These are phyloP conservation scores for Nigrospora sphaerica DNA, from an alignment of 2,329 filamentous ascomycete genomes.

Conservation along the genomic window DNA sequence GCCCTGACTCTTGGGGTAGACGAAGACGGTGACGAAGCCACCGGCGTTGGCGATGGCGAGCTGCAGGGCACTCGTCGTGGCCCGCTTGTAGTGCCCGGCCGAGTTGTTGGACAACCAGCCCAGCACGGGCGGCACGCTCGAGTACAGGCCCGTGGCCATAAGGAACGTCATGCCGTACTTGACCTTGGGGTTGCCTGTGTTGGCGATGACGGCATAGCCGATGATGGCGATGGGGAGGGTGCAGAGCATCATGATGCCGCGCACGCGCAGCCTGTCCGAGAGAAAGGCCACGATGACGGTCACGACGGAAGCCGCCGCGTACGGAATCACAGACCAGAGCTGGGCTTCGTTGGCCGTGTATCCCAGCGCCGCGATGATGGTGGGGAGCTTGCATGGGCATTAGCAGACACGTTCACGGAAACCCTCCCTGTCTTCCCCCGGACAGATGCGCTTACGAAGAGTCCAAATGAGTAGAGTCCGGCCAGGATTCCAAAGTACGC, in stretches of 20 bases:
- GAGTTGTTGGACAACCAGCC: slow-evolving; percentile 64
- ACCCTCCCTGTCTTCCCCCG: too few relatives aligned
- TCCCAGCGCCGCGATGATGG: slow-evolving; percentile 54
- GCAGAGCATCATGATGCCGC: slow-evolving; percentile 55
- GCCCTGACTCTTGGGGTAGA: slow-evolving; percentile 49
- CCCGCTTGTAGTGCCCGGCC: slow-evolving; percentile 63
- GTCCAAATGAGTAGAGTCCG: slow-evolving; percentile 55
- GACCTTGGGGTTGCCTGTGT: slow-evolving; percentile 39
- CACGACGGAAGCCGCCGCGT: slow-evolving; percentile 50
- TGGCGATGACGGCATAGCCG: slow-evolving; percentile 38
- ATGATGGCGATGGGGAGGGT: slow-evolving; percentile 57
- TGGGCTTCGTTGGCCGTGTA: slow-evolving; percentile 50
- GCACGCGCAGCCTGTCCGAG: slow-evolving; percentile 52
- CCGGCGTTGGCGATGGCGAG: slow-evolving; percentile 60
- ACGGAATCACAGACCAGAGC: slow-evolving; percentile 58
- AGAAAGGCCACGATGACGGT: slow-evolving; percentile 49
- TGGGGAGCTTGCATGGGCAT: slow-evolving; percentile 43
- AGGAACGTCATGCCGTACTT: slow-evolving; percentile 62
- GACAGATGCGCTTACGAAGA: slow-evolving; percentile 43
- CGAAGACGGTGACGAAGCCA: slow-evolving; percentile 59
- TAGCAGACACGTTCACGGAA: too few relatives aligned
- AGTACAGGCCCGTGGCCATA: slow-evolving; percentile 59
- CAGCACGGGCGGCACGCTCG: slow-evolving; percentile 54
- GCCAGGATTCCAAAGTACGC: slow-evolving; percentile 55
- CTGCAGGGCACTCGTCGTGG: slow-evolving; percentile 59